Evolutionary conservation across 1,139 yeast species (phyloP).

Genomic region (Saccharomyces pastorianus): DNA sequence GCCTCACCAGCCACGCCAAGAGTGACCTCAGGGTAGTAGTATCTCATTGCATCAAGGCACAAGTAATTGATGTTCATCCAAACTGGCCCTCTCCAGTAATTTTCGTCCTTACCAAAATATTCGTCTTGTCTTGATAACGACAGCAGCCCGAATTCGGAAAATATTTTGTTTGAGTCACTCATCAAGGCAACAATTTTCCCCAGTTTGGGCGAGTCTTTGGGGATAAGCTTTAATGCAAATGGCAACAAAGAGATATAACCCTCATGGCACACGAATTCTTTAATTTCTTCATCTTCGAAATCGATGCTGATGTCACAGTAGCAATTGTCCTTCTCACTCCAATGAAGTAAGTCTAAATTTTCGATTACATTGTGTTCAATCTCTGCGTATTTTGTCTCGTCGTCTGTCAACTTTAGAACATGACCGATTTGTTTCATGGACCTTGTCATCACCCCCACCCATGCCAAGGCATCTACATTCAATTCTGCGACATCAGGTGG

Average conservation of each 20-base stretch:
- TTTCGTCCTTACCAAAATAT: slow-evolving; percentile 67
- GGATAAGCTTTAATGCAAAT: slow-evolving; percentile 63
- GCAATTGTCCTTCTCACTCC: slow-evolving; percentile 60
- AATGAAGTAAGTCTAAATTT: slow-evolving; percentile 67
- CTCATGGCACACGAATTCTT: slow-evolving; percentile 61
- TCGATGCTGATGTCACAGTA: slow-evolving; percentile 82
- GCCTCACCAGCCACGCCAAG: slow-evolving; percentile 17
- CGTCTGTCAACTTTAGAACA: slow-evolving; percentile 51
- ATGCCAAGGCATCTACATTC: slow-evolving; percentile 78
- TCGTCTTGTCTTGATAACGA: slow-evolving; percentile 66
- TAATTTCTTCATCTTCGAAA: slow-evolving; percentile 47
- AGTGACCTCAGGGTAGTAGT: slow-evolving; percentile 39
- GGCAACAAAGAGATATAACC: slow-evolving; percentile 89
- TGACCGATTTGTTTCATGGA: slow-evolving; percentile 71
- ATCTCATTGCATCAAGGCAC: slow-evolving; percentile 57
- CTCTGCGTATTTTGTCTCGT: slow-evolving; percentile 42
- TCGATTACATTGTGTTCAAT: slow-evolving; percentile 50
- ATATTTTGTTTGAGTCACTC: slow-evolving; percentile 62
- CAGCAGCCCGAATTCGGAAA: slow-evolving; percentile 75
- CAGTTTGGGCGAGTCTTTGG: slow-evolving; percentile 45
- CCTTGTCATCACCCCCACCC: slow-evolving; percentile 91
- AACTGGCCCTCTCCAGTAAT: slow-evolving; percentile 93
- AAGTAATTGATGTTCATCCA: slow-evolving; percentile 91
- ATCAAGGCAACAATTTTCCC: slow-evolving; percentile 48
- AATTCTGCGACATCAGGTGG: slow-evolving; percentile 83